These are phyloP conservation scores for Parasitella parasitica DNA, from an alignment of 371 early-diverging fungal species.

Conservation along the genomic window DNA sequence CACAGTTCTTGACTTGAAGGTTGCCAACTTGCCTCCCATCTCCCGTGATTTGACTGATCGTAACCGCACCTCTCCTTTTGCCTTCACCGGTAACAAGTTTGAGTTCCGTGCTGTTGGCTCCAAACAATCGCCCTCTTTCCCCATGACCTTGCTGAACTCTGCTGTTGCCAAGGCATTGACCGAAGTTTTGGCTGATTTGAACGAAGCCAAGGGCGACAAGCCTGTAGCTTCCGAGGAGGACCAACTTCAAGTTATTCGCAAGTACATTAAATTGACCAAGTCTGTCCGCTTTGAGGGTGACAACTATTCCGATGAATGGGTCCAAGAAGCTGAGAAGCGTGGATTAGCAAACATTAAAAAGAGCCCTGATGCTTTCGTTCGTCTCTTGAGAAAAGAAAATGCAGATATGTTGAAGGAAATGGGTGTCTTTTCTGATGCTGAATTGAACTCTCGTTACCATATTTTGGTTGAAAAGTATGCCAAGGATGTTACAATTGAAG, in stretches of 20 bases:
- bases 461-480: conserved; percentile 93
- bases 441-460: conserved; percentile 91
- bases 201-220: conserved; percentile 77
- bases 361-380: conserved; percentile 85
- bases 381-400: conserved; percentile 72
- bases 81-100: conserved; percentile 99
- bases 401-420: conserved; percentile 72
- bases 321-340: conserved; percentile 77
- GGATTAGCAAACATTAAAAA: conserved; percentile 92
- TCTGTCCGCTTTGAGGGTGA: conserved; percentile 95
- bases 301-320: conserved; percentile 88
- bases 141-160: conserved; percentile 89
- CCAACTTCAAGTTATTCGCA: conserved; percentile 82
- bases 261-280: conserved; percentile 83
- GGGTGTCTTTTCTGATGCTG: conserved; percentile 85
- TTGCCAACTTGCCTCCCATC: conserved; percentile 88
- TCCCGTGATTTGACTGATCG: conserved; percentile 97
- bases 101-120: conserved; percentile 99
- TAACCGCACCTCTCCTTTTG: conserved; percentile 98
- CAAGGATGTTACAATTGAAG: conserved; percentile 95
- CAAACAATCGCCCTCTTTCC: conserved; percentile 96
- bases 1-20: conserved; percentile 93
- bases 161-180: conserved; percentile 86
- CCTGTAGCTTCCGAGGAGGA: conserved; percentile 81
- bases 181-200: conserved; percentile 73